Base-by-base conservation (phyloP, 768 basidiomycete species). In the Mycena vulgaris region DNA sequence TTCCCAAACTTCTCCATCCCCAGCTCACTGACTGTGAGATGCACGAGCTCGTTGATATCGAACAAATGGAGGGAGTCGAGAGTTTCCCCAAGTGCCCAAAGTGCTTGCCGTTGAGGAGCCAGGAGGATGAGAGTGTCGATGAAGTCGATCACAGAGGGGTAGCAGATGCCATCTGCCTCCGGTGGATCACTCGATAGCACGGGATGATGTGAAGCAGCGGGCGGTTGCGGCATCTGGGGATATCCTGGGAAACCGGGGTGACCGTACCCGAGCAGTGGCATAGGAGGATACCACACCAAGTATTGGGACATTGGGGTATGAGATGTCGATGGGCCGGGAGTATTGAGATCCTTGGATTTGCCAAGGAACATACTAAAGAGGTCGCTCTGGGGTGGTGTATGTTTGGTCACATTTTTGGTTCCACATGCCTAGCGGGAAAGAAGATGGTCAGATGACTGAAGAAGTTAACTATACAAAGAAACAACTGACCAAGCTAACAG, bases 21-120 rank as follows among this genome's bases (percentile, higher is more conserved):
- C n/a, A n/a, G n/a, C n/a, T 31, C 31, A 5, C 63, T 39, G 8
- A 28, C 52, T 1, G 58, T 42, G 6, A 68, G 52, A 28, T 8
- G 8, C 8, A 19, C 23, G 47, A 68, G 37, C 40, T 68, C 61
- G 30, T 63, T 51, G 53, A 63, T 68, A 33, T 68, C 28, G 30
- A 25, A 68, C 25, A 52, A 53, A 31, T 62, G 57, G n/a, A 62
- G 37, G 13, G 48, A 30, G 16, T 60, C 58, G n/a, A 68, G 49
- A 3, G 23, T 40, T n/a, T 48, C 66, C 7, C 39, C 33, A 25
- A 47, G 10, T 19, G 7, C 31, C n/a, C 33, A 25, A 51, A 68
- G 49, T 14, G 16, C 45, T 11, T 47, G 35, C 25, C 59, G 42
- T 40, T 40, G 56, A 9, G 39, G 37, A 33, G 47, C 23, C 9